Evolutionary conservation across 805 yeast species (phyloP).

Genomic region (Debaryomyces castellii): DNA sequence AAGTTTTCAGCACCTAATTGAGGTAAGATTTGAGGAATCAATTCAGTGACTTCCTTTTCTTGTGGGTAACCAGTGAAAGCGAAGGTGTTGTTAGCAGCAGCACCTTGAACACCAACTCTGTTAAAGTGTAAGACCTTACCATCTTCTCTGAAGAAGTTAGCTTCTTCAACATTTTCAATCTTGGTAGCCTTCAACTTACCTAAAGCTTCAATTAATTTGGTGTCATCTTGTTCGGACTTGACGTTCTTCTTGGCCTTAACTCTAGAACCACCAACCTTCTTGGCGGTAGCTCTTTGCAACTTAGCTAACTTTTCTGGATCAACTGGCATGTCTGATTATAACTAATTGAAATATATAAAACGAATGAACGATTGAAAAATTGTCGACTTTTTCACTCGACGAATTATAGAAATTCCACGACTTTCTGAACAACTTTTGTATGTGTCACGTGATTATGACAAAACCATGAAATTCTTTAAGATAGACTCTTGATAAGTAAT

Average conservation of each 20-base stretch:
- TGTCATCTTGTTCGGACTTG: conserved; percentile 79
- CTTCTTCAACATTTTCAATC: conserved; percentile 90
- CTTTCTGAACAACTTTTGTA: background rate
- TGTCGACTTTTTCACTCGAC: conserved; percentile 14
- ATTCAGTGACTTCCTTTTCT: conserved; percentile 87
- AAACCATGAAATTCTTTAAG: background rate
- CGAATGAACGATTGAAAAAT: conserved; percentile 8
- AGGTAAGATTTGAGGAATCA: conserved; percentile 91
- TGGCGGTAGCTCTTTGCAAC: conserved; percentile 79
- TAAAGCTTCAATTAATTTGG: conserved; percentile 85
- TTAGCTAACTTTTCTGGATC: conserved; percentile 94
- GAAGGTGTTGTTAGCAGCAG: conserved; percentile 86
- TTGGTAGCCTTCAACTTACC: conserved; percentile 88
- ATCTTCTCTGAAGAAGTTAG: conserved; percentile 95
- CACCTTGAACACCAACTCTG: conserved; percentile 94
- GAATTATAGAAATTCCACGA: background rate
- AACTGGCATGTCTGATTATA: conserved; percentile 61
- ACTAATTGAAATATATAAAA: background rate
- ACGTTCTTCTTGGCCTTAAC: conserved; percentile 82
- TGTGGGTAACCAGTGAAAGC: conserved; percentile 95
- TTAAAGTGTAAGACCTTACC: conserved; percentile 95
- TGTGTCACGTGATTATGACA: background rate
- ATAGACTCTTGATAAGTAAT: background rate
- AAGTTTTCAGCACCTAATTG: conserved; percentile 96
- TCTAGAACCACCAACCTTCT: conserved; percentile 83